A percentile compares a stretch with the other conserved stretches of the same genome.
Conservation (phyloP, 2,329 filamentous ascomycete genomes). For the Fusarium falciforme region DNA sequence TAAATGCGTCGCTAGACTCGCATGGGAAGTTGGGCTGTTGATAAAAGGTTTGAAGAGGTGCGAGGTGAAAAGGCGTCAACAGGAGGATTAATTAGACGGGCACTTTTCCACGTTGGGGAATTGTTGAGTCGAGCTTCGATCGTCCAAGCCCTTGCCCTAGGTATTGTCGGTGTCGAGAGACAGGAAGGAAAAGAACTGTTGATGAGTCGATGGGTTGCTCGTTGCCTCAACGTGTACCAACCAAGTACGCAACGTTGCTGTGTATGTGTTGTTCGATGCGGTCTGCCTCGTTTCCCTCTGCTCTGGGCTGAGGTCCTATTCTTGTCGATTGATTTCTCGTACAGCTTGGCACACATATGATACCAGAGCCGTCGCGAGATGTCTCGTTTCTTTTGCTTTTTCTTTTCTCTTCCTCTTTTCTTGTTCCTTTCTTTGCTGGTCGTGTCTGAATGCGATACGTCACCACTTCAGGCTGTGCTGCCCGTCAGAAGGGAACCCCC, state of each 20-base stretch:
- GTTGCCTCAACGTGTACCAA: slow-evolving; percentile 9
- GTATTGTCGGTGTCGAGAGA: not conserved
- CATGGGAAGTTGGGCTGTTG: slow-evolving; percentile 30
- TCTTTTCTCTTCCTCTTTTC: slow-evolving; percentile 8
- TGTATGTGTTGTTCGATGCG: slow-evolving; percentile 18
- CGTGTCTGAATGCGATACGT: slow-evolving; percentile 40
- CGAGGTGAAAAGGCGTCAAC: slow-evolving; percentile 23
- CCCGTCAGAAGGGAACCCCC: slow-evolving; percentile 20
- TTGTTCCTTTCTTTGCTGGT: slow-evolving; percentile 29
- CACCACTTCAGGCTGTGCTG: slow-evolving; percentile 40
- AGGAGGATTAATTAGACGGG: not conserved
- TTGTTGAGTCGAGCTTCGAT: slow-evolving; percentile 28
- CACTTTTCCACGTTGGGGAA: slow-evolving; percentile 32
- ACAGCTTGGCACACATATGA: slow-evolving; percentile 35
- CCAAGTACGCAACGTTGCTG: not conserved
- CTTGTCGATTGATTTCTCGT: slow-evolving; percentile 19
- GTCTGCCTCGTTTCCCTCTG: slow-evolving; percentile 28
- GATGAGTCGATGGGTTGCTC: slow-evolving; percentile 17
- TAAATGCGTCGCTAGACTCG: slow-evolving; percentile 28
- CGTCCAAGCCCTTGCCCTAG: slow-evolving; percentile 37
- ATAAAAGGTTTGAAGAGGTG: slow-evolving; percentile 23
- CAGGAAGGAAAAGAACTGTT: not conserved
- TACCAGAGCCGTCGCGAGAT: not conserved
- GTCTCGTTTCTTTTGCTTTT: not conserved
- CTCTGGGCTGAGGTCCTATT: slow-evolving; percentile 24